Evolutionary conservation across 2,329 filamentous ascomycete genomes (phyloP).

Genomic region (Byssochlamys sp.): DNA sequence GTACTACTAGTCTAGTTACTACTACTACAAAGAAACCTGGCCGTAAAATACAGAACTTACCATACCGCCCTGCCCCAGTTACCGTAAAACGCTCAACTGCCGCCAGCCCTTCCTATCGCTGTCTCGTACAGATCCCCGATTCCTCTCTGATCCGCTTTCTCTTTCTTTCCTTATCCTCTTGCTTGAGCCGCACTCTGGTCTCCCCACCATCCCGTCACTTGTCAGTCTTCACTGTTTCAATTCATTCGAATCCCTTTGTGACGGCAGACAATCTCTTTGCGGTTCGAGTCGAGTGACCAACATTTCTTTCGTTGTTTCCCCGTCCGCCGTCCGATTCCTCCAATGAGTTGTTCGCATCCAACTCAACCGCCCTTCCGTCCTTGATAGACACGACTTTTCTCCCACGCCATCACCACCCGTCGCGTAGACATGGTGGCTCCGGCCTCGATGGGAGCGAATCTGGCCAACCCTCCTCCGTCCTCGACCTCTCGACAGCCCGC

Average conservation of each 20-base stretch:
- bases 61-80: neutral
- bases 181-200: neutral
- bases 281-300: neutral
- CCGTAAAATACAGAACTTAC: too few relatives aligned
- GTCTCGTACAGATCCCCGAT: neutral
- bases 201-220: neutral
- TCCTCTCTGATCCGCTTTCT: neutral
- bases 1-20: too few relatives aligned
- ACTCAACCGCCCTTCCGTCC: slow-evolving; percentile 17
- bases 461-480: slow-evolving; percentile 26
- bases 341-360: slow-evolving; percentile 28
- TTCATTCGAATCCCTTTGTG: neutral
- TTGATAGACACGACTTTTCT: slow-evolving; percentile 14
- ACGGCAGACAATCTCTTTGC: neutral
- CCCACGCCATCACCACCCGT: slow-evolving; percentile 5
- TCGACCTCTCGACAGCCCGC: slow-evolving; percentile 25
- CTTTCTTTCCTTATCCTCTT: neutral
- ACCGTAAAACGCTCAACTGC: neutral
- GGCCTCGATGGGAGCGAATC: slow-evolving; percentile 32
- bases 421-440: slow-evolving; percentile 37
- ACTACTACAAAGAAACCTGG: neutral
- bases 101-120: neutral
- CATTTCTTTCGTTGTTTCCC: neutral
- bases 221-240: neutral
- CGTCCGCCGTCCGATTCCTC: slow-evolving; percentile 1